Percentiles rank a stretch among this genome's conserved stretches.
phyloP scores from a whole-genome alignment of 225 moss, liverwort and hornwort genomes.

The Marchantia polymorpha region DNA sequence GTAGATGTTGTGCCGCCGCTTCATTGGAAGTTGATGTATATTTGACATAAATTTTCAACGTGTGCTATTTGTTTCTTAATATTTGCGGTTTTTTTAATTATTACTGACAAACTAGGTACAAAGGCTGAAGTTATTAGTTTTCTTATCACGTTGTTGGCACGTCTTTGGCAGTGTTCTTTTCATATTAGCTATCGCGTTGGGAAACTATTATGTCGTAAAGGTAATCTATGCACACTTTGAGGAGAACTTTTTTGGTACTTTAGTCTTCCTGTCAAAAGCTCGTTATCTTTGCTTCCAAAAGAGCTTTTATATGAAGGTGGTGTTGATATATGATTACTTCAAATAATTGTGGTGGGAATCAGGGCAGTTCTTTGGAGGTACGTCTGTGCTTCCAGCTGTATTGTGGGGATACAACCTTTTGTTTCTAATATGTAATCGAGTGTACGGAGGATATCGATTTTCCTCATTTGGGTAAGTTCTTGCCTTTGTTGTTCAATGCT shows the following conservation, averaged over 20 bases:
- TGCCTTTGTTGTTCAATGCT: background rate
- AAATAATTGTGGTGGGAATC: slow-evolving; percentile 11
- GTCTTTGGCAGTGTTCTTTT: slow-evolving; percentile 58
- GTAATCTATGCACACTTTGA: slow-evolving; percentile 31
- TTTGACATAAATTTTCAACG: no score
- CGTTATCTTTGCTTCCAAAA: no score
- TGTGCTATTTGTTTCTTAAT: background rate
- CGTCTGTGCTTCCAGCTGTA: slow-evolving; percentile 42
- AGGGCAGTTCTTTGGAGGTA: slow-evolving; percentile 56
- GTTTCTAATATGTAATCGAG: slow-evolving; percentile 64
- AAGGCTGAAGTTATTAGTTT: background rate
- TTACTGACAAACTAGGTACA: background rate
- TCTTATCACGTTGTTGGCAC: slow-evolving; percentile 2
- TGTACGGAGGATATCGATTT: slow-evolving; percentile 58
- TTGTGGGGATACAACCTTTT: slow-evolving; percentile 68
- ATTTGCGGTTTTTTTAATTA: background rate
- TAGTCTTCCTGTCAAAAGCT: background rate
- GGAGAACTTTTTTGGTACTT: background rate
- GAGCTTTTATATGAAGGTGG: background rate
- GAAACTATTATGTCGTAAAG: slow-evolving; percentile 73
- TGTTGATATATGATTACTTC: slow-evolving; percentile 19
- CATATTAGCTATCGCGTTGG: slow-evolving; percentile 58
- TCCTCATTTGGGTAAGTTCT: slow-evolving; percentile 59
- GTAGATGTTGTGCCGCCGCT: background rate
- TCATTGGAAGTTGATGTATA: no score